These are phyloP conservation scores for Diplodia seriata DNA, from an alignment of 2,329 filamentous ascomycete genomes.

Conservation along the genomic window DNA sequence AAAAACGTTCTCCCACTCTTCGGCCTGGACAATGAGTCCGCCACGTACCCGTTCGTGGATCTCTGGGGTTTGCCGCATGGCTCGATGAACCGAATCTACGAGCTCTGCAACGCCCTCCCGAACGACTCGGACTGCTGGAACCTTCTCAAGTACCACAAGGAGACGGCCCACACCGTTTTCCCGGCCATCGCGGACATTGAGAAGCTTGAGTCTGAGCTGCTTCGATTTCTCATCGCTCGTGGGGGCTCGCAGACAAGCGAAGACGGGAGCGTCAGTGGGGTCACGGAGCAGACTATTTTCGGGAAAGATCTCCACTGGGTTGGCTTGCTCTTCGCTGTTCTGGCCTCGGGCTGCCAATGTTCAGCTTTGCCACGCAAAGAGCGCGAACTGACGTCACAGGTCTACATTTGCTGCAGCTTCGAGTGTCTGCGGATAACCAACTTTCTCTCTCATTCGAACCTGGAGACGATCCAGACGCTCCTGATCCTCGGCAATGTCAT, in stretches of 20 bases:
- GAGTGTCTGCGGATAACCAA: slow-evolving; percentile 70
- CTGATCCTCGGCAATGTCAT: slow-evolving; percentile 68
- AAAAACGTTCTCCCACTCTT: slow-evolving; percentile 66
- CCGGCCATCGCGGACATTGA: slow-evolving; percentile 65
- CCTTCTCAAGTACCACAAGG: slow-evolving; percentile 64
- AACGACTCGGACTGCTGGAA: slow-evolving; percentile 64
- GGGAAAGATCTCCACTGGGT: slow-evolving; percentile 66
- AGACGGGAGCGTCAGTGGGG: slow-evolving; percentile 50
- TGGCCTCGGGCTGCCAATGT: slow-evolving; percentile 69
- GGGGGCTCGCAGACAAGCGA: slow-evolving; percentile 50
- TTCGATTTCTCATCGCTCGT: slow-evolving; percentile 61
- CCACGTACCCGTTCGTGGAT: slow-evolving; percentile 70
- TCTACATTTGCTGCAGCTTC: slow-evolving; percentile 70
- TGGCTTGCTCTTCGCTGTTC: slow-evolving; percentile 65
- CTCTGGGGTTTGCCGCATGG: slow-evolving; percentile 67
- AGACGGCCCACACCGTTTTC: slow-evolving; percentile 66
- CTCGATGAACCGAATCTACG: slow-evolving; percentile 62
- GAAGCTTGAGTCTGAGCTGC: slow-evolving; percentile 61
- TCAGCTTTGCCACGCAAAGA: slow-evolving; percentile 65
- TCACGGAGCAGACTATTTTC: slow-evolving; percentile 63
- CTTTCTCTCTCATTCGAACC: slow-evolving; percentile 66
- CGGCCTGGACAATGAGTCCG: slow-evolving; percentile 68
- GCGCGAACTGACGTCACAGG: slow-evolving; percentile 67
- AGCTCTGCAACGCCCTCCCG: slow-evolving; percentile 65
- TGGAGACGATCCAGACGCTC: slow-evolving; percentile 68